These are phyloP conservation scores for Dioscorea dumetorum DNA, from an alignment of 106 monocot species.

Conservation along the genomic window DNA sequence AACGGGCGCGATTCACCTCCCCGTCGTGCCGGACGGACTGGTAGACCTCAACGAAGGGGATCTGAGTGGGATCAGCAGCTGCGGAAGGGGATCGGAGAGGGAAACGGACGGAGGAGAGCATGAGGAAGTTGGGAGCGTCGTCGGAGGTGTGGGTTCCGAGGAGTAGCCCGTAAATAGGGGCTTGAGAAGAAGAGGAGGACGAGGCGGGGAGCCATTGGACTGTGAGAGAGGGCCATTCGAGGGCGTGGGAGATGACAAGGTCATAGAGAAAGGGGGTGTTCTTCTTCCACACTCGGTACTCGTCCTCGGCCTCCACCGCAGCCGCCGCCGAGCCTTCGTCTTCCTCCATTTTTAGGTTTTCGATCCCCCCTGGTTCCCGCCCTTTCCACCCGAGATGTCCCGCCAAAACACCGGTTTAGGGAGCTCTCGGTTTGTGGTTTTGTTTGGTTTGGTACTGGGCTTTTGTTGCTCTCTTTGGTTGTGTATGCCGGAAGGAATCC, in stretches of 20 bases:
- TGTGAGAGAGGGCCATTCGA: constrained; percentile 85
- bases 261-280: constrained; percentile 87
- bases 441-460: too few species aligned
- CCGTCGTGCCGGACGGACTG: constrained; percentile 51
- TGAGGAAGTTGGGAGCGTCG: constrained; percentile 62
- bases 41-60: constrained; percentile 37
- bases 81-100: constrained; percentile 16
- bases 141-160: constrained; percentile 92
- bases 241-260: constrained; percentile 78
- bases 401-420: constrained; percentile 7
- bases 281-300: constrained; percentile 85
- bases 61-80: neutral
- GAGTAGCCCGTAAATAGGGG: constrained; percentile 20
- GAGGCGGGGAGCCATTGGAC: constrained; percentile 62
- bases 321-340: constrained; percentile 15
- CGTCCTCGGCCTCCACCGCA: constrained; percentile 37
- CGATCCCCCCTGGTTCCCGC: neutral
- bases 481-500: too few species aligned
- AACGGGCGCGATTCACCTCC: constrained; percentile 84
- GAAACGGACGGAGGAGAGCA: constrained; percentile 43
- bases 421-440: too few species aligned
- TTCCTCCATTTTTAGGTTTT: neutral
- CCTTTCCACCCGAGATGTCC: neutral
- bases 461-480: too few species aligned
- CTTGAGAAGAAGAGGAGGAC: constrained; percentile 4